phyloP scores from a whole-genome alignment of 495 filamentous ascomycete genomes.

The Beverwykella pulmonaria region DNA sequence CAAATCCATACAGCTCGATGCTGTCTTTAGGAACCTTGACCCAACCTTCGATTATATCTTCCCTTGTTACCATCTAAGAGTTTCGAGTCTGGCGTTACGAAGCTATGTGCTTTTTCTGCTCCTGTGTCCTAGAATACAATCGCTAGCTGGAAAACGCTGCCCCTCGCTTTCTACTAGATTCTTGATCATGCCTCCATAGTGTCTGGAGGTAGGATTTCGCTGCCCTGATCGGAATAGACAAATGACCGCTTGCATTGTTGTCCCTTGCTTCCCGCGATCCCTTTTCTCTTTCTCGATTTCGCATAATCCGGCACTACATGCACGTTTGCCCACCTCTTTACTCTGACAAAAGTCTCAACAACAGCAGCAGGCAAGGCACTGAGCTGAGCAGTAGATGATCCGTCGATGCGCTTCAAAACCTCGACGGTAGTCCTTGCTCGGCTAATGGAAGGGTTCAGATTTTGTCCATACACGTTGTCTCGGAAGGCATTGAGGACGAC shows the following conservation, averaged over 20 bases:
- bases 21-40: too few relatives aligned
- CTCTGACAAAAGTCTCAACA: constrained; percentile 62
- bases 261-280: not conserved
- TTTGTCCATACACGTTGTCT: constrained; percentile 72
- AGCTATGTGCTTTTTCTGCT: too few relatives aligned
- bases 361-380: constrained; percentile 11
- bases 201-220: constrained; percentile 26
- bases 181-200: constrained; percentile 26
- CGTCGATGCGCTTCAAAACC: constrained; percentile 58
- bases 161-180: too few relatives aligned
- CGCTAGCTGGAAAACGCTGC: too few relatives aligned
- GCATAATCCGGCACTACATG: constrained; percentile 60
- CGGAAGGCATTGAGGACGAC: constrained; percentile 75
- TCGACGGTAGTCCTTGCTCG: constrained; percentile 71
- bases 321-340: constrained; percentile 71
- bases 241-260: constrained; percentile 2
- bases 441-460: constrained; percentile 56
- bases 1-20: not conserved
- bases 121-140: too few relatives aligned
- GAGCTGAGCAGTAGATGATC: constrained; percentile 53
- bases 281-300: constrained; percentile 45
- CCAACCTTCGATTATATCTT: too few relatives aligned
- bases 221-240: not conserved
- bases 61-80: too few relatives aligned
- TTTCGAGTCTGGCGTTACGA: too few relatives aligned